Conservation (phyloP, 768 basidiomycete genomes). For the Mycena epipterygia region DNA sequence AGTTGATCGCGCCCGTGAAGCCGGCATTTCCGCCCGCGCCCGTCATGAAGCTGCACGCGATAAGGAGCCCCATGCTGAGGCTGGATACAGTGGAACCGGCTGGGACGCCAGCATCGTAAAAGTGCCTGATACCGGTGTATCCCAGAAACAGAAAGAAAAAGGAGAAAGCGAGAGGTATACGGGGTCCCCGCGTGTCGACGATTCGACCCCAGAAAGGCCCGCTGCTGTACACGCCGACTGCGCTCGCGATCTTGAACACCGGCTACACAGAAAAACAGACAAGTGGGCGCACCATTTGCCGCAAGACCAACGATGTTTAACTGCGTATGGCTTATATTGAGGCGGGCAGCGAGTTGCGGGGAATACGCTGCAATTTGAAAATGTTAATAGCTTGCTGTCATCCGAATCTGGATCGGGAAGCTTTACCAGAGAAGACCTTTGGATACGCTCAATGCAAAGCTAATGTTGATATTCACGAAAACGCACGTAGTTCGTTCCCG, state of each 20-base stretch:
- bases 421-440: constrained; percentile 36
- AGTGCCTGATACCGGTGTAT: constrained; percentile 79
- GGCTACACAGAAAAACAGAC: neutral
- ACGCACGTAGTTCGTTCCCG: constrained; percentile 38
- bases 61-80: constrained; percentile 63
- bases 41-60: constrained; percentile 76
- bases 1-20: constrained; percentile 77
- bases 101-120: constrained; percentile 71
- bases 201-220: constrained; percentile 87
- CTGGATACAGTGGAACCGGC: constrained; percentile 53
- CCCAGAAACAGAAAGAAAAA: constrained; percentile 75
- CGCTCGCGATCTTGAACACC: neutral
- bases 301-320: constrained; percentile 87
- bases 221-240: constrained; percentile 82
- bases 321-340: constrained; percentile 83
- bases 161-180: constrained; percentile 71
- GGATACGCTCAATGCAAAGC: neutral
- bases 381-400: constrained; percentile 2
- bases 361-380: constrained; percentile 82
- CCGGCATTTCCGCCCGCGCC: constrained; percentile 86
- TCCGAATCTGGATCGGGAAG: neutral
- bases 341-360: constrained; percentile 85
- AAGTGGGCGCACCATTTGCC: constrained; percentile 70
- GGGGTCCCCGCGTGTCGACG: constrained; percentile 81
- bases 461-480: too few relatives aligned